Percentiles rank a stretch among this genome's conserved stretches.
Conservation (phyloP, 2,329 filamentous ascomycete species). For the Calycina herbarum region DNA sequence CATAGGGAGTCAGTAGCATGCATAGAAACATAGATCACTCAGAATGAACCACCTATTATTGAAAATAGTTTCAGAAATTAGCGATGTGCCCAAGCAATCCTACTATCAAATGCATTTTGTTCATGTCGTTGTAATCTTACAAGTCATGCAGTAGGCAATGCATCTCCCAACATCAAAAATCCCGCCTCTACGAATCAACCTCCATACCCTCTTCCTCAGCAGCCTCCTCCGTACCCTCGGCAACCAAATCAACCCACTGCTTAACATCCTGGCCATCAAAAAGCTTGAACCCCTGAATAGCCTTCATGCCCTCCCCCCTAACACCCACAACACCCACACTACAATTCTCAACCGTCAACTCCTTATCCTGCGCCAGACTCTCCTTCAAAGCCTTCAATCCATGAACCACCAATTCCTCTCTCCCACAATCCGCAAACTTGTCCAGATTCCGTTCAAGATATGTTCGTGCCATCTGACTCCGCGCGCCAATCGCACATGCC, state of each 20-base stretch:
- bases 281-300: slow-evolving; percentile 79
- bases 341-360: slow-evolving; percentile 95
- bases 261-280: slow-evolving; percentile 87
- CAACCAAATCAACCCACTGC: slow-evolving; percentile 77
- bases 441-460: slow-evolving; percentile 94
- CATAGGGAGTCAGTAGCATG: not conserved
- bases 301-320: slow-evolving; percentile 50
- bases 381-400: slow-evolving; percentile 91
- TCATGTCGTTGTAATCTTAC: slow-evolving; percentile 23
- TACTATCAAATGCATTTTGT: slow-evolving; percentile 17
- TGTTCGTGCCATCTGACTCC: slow-evolving; percentile 96
- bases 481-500: slow-evolving; percentile 91
- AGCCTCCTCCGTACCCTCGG: slow-evolving; percentile 53
- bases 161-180: not conserved
- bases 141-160: slow-evolving; percentile 14
- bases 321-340: slow-evolving; percentile 82
- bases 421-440: slow-evolving; percentile 70
- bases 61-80: not conserved
- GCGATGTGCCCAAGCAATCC: not conserved
- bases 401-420: slow-evolving; percentile 88
- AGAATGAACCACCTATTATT: not conserved
- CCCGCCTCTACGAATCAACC: slow-evolving; percentile 40
- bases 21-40: not conserved
- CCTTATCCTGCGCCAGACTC: slow-evolving; percentile 93
- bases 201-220: slow-evolving; percentile 48